Conservation (phyloP, 441 rosid genomes). For the Mallotus japonicus region DNA sequence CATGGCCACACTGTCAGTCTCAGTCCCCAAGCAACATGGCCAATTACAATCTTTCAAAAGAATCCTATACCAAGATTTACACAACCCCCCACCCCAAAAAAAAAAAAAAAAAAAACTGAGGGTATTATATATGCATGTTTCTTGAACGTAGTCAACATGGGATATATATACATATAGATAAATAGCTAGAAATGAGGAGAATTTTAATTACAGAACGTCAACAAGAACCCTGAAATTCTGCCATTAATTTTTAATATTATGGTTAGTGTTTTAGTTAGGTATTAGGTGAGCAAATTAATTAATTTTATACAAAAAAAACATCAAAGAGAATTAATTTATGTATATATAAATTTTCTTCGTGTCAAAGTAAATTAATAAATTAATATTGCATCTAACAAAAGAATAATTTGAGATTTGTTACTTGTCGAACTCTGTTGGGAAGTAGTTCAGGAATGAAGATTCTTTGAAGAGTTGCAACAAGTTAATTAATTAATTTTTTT, state of each 20-base stretch:
- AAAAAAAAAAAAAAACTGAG: neutral
- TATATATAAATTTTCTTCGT: neutral
- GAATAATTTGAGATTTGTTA: conserved; percentile 18
- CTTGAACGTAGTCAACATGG: conserved; percentile 20
- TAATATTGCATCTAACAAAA: conserved; percentile 13
- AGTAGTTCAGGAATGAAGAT: conserved; percentile 32
- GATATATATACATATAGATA: neutral
- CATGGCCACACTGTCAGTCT: conserved; percentile 18
- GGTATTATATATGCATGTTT: conserved; percentile 7
- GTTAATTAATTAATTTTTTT: neutral
- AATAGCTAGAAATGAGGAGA: neutral
- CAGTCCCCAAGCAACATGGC: conserved; percentile 4
- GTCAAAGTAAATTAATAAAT: conserved; percentile 13
- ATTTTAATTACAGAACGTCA: conserved; percentile 16
- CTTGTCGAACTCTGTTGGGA: conserved; percentile 36
- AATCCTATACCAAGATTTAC: neutral
- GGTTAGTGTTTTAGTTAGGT: conserved; percentile 32
- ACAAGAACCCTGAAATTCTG: conserved; percentile 30
- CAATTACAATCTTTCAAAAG: conserved; percentile 12
- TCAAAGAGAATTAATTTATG: neutral
- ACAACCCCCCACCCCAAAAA: neutral
- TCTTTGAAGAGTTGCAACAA: conserved; percentile 15
- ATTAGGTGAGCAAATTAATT: conserved; percentile 38
- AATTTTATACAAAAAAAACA: neutral
- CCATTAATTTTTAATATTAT: conserved; percentile 3